These are phyloP conservation scores for Thyridium curvatum DNA, from an alignment of 2,329 filamentous ascomycete species.

Conservation along the genomic window DNA sequence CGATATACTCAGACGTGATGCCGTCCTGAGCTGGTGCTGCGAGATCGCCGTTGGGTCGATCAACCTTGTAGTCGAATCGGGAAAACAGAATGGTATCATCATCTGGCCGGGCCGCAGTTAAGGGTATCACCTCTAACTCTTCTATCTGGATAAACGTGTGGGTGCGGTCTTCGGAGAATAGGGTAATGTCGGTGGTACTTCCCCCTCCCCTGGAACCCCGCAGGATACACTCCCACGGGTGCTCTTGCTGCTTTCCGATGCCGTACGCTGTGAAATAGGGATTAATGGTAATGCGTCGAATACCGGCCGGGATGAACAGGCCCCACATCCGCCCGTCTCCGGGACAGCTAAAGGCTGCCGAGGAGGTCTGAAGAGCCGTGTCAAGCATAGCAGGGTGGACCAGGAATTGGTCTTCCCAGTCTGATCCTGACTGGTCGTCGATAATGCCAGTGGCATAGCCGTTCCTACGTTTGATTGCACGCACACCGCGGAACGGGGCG, in stretches of 20 bases:
- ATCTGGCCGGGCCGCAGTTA: background rate
- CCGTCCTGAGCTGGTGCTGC: background rate
- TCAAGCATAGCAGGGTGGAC: slow-evolving; percentile 28
- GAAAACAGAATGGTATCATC: background rate
- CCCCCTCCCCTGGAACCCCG: too few relatives aligned
- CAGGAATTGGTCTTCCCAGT: slow-evolving; percentile 8
- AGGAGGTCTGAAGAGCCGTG: slow-evolving; percentile 24
- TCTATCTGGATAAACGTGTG: background rate
- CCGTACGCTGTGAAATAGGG: background rate
- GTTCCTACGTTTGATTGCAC: too few relatives aligned
- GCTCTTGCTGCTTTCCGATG: too few relatives aligned
- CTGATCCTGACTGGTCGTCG: too few relatives aligned
- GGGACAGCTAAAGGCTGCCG: slow-evolving; percentile 24
- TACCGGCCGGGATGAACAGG: slow-evolving; percentile 20
- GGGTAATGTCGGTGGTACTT: too few relatives aligned
- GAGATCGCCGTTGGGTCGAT: background rate
- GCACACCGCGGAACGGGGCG: too few relatives aligned
- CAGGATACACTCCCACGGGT: too few relatives aligned
- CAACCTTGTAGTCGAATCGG: background rate
- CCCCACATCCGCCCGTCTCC: slow-evolving; percentile 23
- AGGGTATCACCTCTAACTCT: background rate
- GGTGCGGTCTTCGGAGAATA: background rate
- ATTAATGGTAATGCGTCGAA: slow-evolving; percentile 11
- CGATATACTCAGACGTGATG: background rate
- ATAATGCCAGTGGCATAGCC: too few relatives aligned